Evolutionary conservation across 192 early-diverging fungal genomes (phyloP).

Genomic region (Phycomyces blakesleeanus): DNA sequence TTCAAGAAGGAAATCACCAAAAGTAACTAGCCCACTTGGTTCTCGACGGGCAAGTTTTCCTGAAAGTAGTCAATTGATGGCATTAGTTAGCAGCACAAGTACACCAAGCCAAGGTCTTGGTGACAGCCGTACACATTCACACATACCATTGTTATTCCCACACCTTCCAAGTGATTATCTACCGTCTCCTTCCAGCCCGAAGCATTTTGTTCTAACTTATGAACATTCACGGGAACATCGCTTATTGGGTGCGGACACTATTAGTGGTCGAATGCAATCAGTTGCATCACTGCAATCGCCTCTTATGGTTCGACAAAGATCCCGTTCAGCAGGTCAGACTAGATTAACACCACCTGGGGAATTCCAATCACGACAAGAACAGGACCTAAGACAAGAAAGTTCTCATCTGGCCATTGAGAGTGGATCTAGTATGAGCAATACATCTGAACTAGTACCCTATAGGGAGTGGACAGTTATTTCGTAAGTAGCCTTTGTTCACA

Average conservation of each 20-base stretch:
- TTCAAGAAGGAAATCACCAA: too few species aligned
- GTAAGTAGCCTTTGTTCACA: slow-evolving; percentile 28
- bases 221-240: neutral
- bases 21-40: too few species aligned
- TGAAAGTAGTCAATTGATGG: neutral
- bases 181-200: slow-evolving; percentile 26
- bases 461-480: slow-evolving; percentile 54
- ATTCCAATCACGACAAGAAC: neutral
- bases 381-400: neutral
- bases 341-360: neutral
- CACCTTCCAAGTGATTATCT: slow-evolving; percentile 27
- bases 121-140: neutral
- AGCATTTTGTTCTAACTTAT: slow-evolving; percentile 16
- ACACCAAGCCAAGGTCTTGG: neutral
- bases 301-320: neutral
- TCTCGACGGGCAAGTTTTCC: neutral
- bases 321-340: neutral
- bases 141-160: slow-evolving; percentile 28
- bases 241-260: neutral
- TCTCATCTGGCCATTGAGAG: slow-evolving; percentile 2
- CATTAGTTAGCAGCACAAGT: neutral
- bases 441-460: slow-evolving; percentile 48
- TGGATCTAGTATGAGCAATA: neutral
- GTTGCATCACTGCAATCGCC: neutral
- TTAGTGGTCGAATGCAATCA: neutral